Percentiles rank a stretch among this genome's conserved stretches.
Conservation (phyloP, 2,329 filamentous ascomycete species). For the Xylariaceae sp. region DNA sequence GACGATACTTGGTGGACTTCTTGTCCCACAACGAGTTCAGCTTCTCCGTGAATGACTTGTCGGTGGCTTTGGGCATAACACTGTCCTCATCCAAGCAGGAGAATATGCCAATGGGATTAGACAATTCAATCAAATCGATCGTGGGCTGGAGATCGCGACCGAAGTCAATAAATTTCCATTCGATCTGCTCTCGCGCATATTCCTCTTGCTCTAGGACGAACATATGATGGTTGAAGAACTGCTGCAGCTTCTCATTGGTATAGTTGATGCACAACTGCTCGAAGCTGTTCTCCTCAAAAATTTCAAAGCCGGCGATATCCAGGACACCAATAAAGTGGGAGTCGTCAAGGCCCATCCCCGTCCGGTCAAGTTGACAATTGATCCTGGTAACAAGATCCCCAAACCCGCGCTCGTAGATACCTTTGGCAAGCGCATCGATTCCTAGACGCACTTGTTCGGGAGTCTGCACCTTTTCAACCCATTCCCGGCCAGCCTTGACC, state of each 20-base stretch:
- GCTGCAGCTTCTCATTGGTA: constrained; percentile 98
- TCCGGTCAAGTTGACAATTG: constrained; percentile 89
- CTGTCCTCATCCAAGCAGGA: constrained; percentile 97
- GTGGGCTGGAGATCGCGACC: constrained; percentile 96
- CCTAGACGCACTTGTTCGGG: constrained; percentile 92
- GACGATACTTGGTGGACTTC: constrained; percentile 91
- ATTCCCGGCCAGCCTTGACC: constrained; percentile 94
- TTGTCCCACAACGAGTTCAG: constrained; percentile 96
- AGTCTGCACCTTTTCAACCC: constrained; percentile 98
- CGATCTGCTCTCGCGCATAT: constrained; percentile 95
- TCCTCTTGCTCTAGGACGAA: constrained; percentile 98
- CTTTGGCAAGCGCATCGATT: constrained; percentile 91
- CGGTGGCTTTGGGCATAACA: constrained; percentile 98
- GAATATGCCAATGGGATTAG: constrained; percentile 98
- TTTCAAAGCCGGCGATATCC: constrained; percentile 98
- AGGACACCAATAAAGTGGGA: constrained; percentile 96
- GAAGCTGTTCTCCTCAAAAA: constrained; percentile 98
- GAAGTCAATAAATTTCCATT: constrained; percentile 99
- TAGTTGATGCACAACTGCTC: constrained; percentile 99
- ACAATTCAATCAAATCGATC: constrained; percentile 93
- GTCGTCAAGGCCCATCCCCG: constrained; percentile 81
- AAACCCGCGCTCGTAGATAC: constrained; percentile 96
- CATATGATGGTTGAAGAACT: constrained; percentile 99
- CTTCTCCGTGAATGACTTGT: constrained; percentile 97
- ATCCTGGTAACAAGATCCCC: constrained; percentile 91